Evolutionary conservation across 805 yeast genomes (phyloP), one percentile per base, ranked within the genome.

Genomic region (Myxozyma neotropica): DNA sequence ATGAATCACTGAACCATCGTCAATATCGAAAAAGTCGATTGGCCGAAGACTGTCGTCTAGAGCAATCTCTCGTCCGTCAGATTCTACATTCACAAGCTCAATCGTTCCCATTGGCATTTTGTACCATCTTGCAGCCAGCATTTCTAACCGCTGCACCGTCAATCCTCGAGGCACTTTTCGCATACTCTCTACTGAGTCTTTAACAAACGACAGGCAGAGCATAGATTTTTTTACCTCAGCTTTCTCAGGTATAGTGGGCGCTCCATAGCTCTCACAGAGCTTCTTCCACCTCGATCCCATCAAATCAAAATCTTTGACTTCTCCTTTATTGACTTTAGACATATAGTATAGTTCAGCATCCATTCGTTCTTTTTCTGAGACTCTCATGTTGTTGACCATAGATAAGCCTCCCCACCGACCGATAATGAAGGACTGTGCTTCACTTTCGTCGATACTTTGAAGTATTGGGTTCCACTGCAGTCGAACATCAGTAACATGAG

Each of bases 281-380:
- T 70, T 36, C 2, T 51, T 44, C 87, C 87, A 85, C 29, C 81
- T 69, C 19, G 35, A 36, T 42, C 35, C 10, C 56, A 48, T 26
- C 35, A 46, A 36, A 52, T 71, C 68, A 46, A 66, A 66, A 1
- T 45, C 23, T 39, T 19, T 19, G 8, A 69, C 63, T 12, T 56
- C 48, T 5, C 68, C 68, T 19, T 67, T 59, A n/a, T 67, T 69
- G 0, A 87, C 81, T 61, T 78, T 78, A 4, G 84, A 77, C 29
- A 87, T 74, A 60, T 87, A 84, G 68, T 81, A 89, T 3, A 88
- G 69, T 70, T 90, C 96, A 0, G 88, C 86, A 64, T 85, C 87
- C 4, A 59, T 64, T 17, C 90, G 76, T 50, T 84, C 87, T 1
- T 72, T 77, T 0, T 46, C 56, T 2, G 74, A 68, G 7, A 89